These are phyloP conservation scores for Colletotrichum aenigma DNA, from an alignment of 2,329 filamentous ascomycete genomes.

Conservation along the genomic window DNA sequence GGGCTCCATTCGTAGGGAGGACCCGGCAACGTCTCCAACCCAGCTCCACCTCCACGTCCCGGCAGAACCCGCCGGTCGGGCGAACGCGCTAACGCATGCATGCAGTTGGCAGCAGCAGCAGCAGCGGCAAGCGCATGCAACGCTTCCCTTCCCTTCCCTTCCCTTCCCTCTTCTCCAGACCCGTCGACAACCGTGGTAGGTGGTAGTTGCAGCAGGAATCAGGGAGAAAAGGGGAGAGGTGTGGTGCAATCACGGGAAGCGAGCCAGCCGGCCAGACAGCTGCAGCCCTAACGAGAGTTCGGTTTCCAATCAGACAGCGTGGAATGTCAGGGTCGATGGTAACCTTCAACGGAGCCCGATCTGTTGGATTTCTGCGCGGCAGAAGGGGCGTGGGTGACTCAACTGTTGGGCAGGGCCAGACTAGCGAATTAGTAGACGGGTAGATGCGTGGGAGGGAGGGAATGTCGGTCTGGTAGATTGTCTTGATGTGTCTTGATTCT, in stretches of 20 bases:
- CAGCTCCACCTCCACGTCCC: not conserved
- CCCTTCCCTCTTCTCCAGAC: not conserved
- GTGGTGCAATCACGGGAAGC: not conserved
- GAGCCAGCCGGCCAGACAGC: not conserved
- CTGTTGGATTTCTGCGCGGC: not conserved
- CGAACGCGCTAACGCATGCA: not conserved
- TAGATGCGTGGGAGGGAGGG: not conserved
- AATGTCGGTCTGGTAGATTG: not conserved
- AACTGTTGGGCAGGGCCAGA: not conserved
- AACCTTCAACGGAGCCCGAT: not conserved
- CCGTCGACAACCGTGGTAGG: not conserved
- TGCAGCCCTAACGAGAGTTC: not conserved
- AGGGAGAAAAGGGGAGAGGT: not conserved
- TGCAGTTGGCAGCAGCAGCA: not conserved
- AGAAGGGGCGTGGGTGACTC: not conserved
- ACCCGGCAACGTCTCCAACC: not conserved
- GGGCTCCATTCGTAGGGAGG: not conserved
- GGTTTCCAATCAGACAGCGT: not conserved
- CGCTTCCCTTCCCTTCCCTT: not conserved
- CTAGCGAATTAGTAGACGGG: not conserved
- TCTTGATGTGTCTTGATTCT: not conserved
- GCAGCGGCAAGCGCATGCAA: not conserved
- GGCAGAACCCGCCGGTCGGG: not conserved
- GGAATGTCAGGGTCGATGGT: not conserved
- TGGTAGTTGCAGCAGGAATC: not conserved